Base-by-base conservation (phyloP, 495 filamentous ascomycete genomes). In the Penicillium waksmanii region DNA sequence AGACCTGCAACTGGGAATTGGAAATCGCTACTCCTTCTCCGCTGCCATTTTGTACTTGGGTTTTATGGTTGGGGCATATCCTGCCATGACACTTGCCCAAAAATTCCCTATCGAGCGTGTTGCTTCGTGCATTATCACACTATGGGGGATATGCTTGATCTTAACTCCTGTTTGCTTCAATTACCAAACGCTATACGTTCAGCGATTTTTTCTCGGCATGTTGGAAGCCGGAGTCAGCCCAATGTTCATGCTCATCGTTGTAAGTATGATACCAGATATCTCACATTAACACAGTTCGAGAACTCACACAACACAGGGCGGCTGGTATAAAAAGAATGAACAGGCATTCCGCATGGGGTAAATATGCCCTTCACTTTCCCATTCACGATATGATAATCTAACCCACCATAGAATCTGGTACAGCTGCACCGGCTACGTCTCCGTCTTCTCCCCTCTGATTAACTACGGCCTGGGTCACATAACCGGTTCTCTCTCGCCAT, bases 161-260 rank as follows among this genome's bases (percentile, higher is more conserved):
- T 52, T 64, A 17, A 80, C 80, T 0, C 68, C 74, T 13, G 72
- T 62, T 18, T 78, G 75, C 60, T 55, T 56, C 40, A 70, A 68
- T 52, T 80, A 69, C 51, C 60, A 66, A 21, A 66, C 63, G 19
- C 58, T 82, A 19, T 78, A 73, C 36, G 73, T 69, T 10, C 73
- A 81, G 52, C 63, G 80, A 40, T 80, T 82, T 68, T 82, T 80
- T 63, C 72, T 82, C 12, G 80, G 80, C 1, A 62, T 81, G 31
- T 59, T 80, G 12, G 80, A 81, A 59, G 66, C 62, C 47, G 66
- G 64, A 0, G 64, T 71, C 25, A 62, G 57, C 34, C 66, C 68
- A 0, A 66, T 68, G 74, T 77, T 77, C 43, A 80, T 77, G 73
- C 61, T 80, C 38, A 74, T 78, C 44, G 73, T 80, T n/a, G 66